Evolutionary conservation across 768 basidiomycete species (phyloP).

Genomic region (Russula compacta): DNA sequence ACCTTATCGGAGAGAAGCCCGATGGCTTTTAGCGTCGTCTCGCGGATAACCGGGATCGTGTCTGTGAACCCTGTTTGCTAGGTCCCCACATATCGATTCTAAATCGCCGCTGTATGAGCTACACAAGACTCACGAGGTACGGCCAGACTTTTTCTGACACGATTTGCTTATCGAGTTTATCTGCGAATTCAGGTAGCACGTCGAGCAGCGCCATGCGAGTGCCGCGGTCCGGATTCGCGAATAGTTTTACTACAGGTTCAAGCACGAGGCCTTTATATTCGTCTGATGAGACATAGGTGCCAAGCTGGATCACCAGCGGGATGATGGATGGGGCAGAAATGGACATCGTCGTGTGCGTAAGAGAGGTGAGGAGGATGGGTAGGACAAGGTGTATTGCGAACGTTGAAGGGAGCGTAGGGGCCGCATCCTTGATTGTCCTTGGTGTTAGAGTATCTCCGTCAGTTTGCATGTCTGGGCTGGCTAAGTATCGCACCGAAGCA

Average conservation of each 20-base stretch:
- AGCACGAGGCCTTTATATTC: conserved; percentile 65
- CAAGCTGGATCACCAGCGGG: conserved; percentile 77
- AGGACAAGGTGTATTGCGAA: conserved; percentile 82
- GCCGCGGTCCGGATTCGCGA: conserved; percentile 83
- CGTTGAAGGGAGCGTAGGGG: conserved; percentile 73
- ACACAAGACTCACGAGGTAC: conserved; percentile 53
- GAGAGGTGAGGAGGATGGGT: conserved; percentile 68
- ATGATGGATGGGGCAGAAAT: conserved; percentile 68
- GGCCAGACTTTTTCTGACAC: conserved; percentile 91
- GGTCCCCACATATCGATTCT: background rate
- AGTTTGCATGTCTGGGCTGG: background rate
- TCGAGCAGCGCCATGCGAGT: conserved; percentile 92
- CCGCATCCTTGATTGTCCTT: conserved; percentile 72
- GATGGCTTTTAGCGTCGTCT: conserved; percentile 87
- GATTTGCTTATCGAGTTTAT: conserved; percentile 76
- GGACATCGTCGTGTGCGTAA: conserved; percentile 61
- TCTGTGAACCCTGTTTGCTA: conserved; percentile 96
- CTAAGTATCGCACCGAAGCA: conserved; percentile 49
- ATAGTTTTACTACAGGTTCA: conserved; percentile 75
- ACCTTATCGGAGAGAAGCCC: conserved; percentile 81
- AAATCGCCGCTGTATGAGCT: background rate
- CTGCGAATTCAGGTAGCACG: conserved; percentile 71
- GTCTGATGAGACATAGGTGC: conserved; percentile 56
- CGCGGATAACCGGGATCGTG: conserved; percentile 87
- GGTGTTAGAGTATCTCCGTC: background rate